Percentiles rank a stretch among this genome's conserved stretches.
These are phyloP conservation scores for Coniochaeta sp. DNA, from an alignment of 2,329 filamentous ascomycete species.

Conservation along the genomic window DNA sequence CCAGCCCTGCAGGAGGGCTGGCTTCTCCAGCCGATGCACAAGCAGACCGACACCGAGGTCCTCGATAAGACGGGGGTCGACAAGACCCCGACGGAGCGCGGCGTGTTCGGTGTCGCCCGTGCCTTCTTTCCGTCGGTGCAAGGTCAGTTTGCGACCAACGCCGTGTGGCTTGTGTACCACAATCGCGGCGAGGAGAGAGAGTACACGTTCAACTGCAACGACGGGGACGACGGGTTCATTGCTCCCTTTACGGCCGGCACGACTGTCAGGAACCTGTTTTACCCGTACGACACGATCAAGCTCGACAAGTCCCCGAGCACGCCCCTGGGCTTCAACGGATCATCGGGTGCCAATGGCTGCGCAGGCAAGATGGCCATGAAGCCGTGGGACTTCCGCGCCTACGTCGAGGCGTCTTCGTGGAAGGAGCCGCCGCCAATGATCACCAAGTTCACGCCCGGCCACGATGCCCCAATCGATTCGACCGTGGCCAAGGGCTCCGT, in stretches of 20 bases:
- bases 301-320: conserved; percentile 36
- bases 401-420: conserved; percentile 46
- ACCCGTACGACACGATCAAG: conserved; percentile 48
- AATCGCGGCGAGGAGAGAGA: conserved; percentile 39
- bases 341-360: conserved; percentile 45
- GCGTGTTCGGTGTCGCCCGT: conserved; percentile 54
- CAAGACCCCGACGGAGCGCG: conserved; percentile 24
- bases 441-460: conserved; percentile 52
- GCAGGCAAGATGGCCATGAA: conserved; percentile 42
- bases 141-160: conserved; percentile 34
- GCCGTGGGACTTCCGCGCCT: conserved; percentile 52
- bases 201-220: conserved; percentile 49
- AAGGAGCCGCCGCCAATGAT: conserved; percentile 46
- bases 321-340: conserved; percentile 37
- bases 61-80: conserved; percentile 12
- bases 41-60: conserved; percentile 29
- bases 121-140: conserved; percentile 42
- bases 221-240: conserved; percentile 39
- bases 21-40: conserved; percentile 45
- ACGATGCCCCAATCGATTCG: conserved; percentile 50
- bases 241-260: conserved; percentile 47
- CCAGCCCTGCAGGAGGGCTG: conserved; percentile 54
- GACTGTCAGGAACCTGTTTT: conserved; percentile 56
- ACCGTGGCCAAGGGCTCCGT: conserved; percentile 12
- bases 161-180: conserved; percentile 43